phyloP scores from a whole-genome alignment of 192 early-diverging fungal genomes.

The Coemansia biformis region DNA sequence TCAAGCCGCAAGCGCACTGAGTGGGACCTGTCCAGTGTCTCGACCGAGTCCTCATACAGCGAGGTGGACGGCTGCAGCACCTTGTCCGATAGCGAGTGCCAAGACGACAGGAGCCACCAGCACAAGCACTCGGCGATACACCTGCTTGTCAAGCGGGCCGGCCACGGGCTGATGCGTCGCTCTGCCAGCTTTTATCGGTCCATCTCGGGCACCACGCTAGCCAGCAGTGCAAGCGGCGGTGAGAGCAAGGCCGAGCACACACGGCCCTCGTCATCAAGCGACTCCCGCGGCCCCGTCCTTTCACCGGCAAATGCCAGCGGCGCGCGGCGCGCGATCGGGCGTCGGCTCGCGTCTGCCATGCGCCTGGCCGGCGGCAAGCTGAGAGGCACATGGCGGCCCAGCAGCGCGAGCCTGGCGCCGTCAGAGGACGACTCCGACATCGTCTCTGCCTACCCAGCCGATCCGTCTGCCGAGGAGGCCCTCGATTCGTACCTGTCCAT shows the following conservation, averaged over 20 bases:
- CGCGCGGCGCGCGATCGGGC: constrained; percentile 14
- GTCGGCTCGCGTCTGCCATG: constrained; percentile 20
- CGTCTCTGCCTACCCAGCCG: constrained; percentile 41
- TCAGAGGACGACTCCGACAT: constrained; percentile 19
- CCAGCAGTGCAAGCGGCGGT: neutral
- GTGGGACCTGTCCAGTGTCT: constrained; percentile 21
- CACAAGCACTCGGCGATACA: constrained; percentile 37
- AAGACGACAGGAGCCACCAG: constrained; percentile 4
- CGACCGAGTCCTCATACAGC: constrained; percentile 18
- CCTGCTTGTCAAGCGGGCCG: constrained; percentile 41
- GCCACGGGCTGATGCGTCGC: constrained; percentile 34
- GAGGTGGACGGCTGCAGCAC: constrained; percentile 11
- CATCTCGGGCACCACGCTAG: constrained; percentile 10
- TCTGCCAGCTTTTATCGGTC: constrained; percentile 45
- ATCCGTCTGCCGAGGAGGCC: constrained; percentile 23
- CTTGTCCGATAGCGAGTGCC: constrained; percentile 3
- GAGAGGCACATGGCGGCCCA: constrained; percentile 2
- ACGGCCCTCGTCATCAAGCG: neutral
- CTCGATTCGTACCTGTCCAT: constrained; percentile 34
- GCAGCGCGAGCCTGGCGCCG: neutral
- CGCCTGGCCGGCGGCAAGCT: constrained; percentile 29
- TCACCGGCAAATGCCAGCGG: neutral
- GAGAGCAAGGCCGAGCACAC: no score
- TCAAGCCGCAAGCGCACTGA: constrained; percentile 1
- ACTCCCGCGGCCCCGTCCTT: no score